These are phyloP conservation scores for Emmonsiellopsis sp. DNA, from an alignment of 2,329 filamentous ascomycete species.

Conservation along the genomic window DNA sequence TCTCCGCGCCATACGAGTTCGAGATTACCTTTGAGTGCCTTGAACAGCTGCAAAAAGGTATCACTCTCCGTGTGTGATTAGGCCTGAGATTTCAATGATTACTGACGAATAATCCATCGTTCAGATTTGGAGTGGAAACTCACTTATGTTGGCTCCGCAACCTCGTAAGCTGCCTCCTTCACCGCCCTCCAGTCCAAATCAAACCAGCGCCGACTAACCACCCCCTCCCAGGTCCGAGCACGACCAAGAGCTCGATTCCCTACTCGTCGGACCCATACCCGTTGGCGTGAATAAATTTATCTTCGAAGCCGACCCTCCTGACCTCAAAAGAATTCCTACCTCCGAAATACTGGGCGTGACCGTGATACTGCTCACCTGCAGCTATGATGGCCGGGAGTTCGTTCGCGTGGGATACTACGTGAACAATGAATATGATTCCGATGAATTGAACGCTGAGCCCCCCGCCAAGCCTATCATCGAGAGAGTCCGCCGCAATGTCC, in stretches of 20 bases:
- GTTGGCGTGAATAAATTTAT: constrained; percentile 98
- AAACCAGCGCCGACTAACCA: neutral
- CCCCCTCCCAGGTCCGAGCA: constrained; percentile 64
- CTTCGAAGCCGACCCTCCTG: constrained; percentile 89
- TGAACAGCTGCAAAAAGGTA: constrained; percentile 87
- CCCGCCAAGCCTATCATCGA: constrained; percentile 89
- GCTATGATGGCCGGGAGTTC: constrained; percentile 93
- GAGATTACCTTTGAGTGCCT: constrained; percentile 99
- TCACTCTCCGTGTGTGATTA: neutral
- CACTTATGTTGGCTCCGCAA: constrained; percentile 96
- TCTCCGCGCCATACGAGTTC: constrained; percentile 87
- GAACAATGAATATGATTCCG: constrained; percentile 96
- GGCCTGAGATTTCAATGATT: neutral
- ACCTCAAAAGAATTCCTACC: constrained; percentile 81
- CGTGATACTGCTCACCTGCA: constrained; percentile 90
- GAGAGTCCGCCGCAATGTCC: constrained; percentile 80
- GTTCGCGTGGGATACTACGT: constrained; percentile 98
- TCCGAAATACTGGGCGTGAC: constrained; percentile 95
- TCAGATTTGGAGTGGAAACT: constrained; percentile 98
- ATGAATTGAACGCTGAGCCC: constrained; percentile 79
- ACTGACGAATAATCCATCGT: constrained; percentile 14
- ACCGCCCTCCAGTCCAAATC: neutral
- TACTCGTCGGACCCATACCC: constrained; percentile 94
- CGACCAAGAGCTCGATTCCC: constrained; percentile 94
- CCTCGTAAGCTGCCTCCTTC: constrained; percentile 57